Percentiles rank a stretch among this genome's conserved stretches.
Evolutionary conservation across 2,329 filamentous ascomycete species (phyloP).

Genomic region (Sporothrix globosa): DNA sequence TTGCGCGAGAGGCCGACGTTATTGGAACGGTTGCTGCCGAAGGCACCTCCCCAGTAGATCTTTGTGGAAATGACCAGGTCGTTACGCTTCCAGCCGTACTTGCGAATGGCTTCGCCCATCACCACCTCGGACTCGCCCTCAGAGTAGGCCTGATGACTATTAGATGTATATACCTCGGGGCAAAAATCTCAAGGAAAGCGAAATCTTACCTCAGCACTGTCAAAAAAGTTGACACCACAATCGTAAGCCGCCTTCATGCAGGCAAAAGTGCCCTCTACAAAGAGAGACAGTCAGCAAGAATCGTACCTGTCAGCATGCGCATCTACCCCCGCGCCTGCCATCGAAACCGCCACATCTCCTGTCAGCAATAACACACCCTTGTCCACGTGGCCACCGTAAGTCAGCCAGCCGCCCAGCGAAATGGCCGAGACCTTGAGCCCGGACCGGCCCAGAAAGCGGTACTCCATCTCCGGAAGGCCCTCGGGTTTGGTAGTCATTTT

Average conservation of each 20-base stretch:
- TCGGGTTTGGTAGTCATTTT: slow-evolving; percentile 26
- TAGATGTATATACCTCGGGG: neutral
- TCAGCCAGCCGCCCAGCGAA: slow-evolving; percentile 57
- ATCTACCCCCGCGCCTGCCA: slow-evolving; percentile 1
- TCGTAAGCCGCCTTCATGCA: slow-evolving; percentile 67
- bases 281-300: neutral
- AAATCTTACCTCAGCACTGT: slow-evolving; percentile 55
- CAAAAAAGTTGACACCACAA: slow-evolving; percentile 65
- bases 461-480: slow-evolving; percentile 32
- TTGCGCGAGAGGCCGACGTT: slow-evolving; percentile 55
- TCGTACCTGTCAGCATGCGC: neutral
- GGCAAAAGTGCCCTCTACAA: slow-evolving; percentile 58
- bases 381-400: slow-evolving; percentile 49
- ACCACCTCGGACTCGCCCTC: slow-evolving; percentile 66
- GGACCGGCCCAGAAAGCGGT: slow-evolving; percentile 32
- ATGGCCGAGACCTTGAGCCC: slow-evolving; percentile 36
- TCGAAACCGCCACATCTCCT: neutral
- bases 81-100: slow-evolving; percentile 63
- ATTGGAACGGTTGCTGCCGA: slow-evolving; percentile 60
- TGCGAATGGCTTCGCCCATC: slow-evolving; percentile 65
- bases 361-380: slow-evolving; percentile 37
- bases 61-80: slow-evolving; percentile 64
- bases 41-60: slow-evolving; percentile 66
- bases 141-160: slow-evolving; percentile 48
- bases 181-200: neutral